Evolutionary conservation across 2,329 filamentous ascomycete genomes (phyloP), one percentile per base, ranked within the genome.

Genomic region (Monilinia vaccinii-corymbosi): DNA sequence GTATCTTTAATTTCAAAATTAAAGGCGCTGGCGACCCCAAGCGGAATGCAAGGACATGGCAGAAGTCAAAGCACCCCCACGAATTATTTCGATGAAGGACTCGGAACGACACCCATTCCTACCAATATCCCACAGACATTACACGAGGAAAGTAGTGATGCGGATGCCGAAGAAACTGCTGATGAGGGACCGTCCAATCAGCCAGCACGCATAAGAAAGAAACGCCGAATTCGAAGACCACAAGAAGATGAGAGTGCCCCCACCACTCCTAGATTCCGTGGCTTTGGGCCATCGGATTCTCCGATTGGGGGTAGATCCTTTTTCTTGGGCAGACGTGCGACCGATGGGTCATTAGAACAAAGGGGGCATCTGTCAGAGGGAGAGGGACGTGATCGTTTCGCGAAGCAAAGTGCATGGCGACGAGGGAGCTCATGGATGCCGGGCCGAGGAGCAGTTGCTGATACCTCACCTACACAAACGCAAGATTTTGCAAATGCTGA

Each of bases 91-190:
- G 74, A 76, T n/a, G 67, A 73, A 21, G 71, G 69, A 18, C 66
- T 68, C 11, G 65, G 67, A 13, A 79, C 80, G 10, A 71, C 75
- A 14, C 68, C 75, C 6, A 78, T 73, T 64, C 81, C 83, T 2
- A 76, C 75, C 1, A 68, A 73, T 8, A 76, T 83, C 64, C 81
- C 81, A 11, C 76, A 79, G 23, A 82, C 79, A 1, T 71, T 84
- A 59, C 71, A 74, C 61, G 80, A 81, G 61, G 81, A 80, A 63
- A 84, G 83, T 23, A 89, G 85, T 71, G 89, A 92, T 71, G 89
- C 87, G 0, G 92, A 96, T 71, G 89, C 87, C 1, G 92, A 96
- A 71, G 90, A 94, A 71, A 96, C 91, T 48, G 89, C 86, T 0
- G 90, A 91, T 56, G 92, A 96, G 70, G 80, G 79, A n/a, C 75